Evolutionary conservation across 208 protist genomes (phyloP), one percentile per base, ranked within the genome.

Genomic region (Strigomonas galati): DNA sequence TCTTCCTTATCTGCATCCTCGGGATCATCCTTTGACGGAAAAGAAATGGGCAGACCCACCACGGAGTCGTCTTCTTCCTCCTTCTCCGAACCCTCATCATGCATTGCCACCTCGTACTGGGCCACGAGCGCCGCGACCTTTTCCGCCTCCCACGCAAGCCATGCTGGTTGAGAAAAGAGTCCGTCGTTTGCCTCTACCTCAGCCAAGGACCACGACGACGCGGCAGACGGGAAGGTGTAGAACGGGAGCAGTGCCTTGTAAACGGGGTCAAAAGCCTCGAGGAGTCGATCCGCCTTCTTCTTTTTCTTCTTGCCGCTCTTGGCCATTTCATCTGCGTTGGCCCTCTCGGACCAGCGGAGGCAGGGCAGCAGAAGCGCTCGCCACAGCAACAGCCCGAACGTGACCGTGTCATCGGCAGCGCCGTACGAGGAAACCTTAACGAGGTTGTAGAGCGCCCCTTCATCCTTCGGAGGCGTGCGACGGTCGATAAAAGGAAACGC

Each of bases 351-450:
- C 69, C 70, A 74, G 3, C 69, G 66, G 37, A 84, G 56, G 26
- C 68, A 75, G 7, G 74, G 75, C 0, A 71, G 0, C 14, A 71
- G 69, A 51, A 81, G 79, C 40, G 79, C 43, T 1, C 78, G 64
- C 79, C 79, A 84, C n/a, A 84, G 62, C 21, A 84, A 67, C 26
- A 78, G 54, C 0, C 79, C 79, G 5, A 84, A 55, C 9, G 79
- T 65, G 0, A 79, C 65, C 5, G 61, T 60, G 17, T 78, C 68
- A 1, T 61, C 30, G 32, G 64, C 9, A 68, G 37, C 28, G 52
- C 15, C 6, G 26, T 1, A 4, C 27, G 32, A 26, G 46, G 48
- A 53, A 0, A 27, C 49, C 0, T 48, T 62, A 1, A 31, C 3
- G 1, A 26, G 24, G 35, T 56, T n/a, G n/a, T 10, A 48, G 7